Evolutionary conservation across 179 eudicot genomes (phyloP).

Genomic region (Dionaea muscipula): DNA sequence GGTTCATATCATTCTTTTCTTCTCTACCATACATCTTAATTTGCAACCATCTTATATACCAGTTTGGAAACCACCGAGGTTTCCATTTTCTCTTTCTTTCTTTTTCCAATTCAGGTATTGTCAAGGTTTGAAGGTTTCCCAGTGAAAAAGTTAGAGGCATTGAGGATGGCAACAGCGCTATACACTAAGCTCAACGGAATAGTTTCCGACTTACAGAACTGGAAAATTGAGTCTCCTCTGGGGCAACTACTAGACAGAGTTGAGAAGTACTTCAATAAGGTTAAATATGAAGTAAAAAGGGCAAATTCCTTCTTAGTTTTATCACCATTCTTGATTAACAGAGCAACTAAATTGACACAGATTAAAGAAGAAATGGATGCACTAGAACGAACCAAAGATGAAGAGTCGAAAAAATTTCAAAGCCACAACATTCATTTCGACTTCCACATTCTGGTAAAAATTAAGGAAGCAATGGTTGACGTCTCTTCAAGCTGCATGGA

Average conservation of each 20-base stretch:
- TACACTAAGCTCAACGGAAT: constrained; percentile 56
- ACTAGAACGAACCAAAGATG: constrained; percentile 79
- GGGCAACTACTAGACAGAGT: constrained; percentile 56
- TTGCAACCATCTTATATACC: neutral
- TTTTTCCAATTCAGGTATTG: constrained; percentile 33
- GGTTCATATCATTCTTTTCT: constrained; percentile 20
- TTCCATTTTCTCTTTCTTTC: neutral
- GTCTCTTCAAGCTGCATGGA: constrained; percentile 93
- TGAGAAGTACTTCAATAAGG: constrained; percentile 86
- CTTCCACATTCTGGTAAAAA: constrained; percentile 55
- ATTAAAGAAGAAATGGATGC: constrained; percentile 69
- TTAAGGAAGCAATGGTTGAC: constrained; percentile 83
- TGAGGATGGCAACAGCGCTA: constrained; percentile 81
- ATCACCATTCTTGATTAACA: constrained; percentile 1
- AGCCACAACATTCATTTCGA: constrained; percentile 80
- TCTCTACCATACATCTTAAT: neutral
- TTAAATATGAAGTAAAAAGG: constrained; percentile 6
- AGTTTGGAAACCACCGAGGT: neutral
- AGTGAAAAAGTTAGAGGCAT: constrained; percentile 62
- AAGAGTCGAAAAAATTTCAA: constrained; percentile 68
- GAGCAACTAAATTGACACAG: constrained; percentile 16
- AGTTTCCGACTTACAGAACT: constrained; percentile 45
- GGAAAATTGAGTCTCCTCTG: constrained; percentile 63
- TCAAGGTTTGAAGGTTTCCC: constrained; percentile 90
- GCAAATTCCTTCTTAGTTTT: neutral